Conservation (phyloP, 2,329 filamentous ascomycete genomes). For the Huntiella abstrusa region DNA sequence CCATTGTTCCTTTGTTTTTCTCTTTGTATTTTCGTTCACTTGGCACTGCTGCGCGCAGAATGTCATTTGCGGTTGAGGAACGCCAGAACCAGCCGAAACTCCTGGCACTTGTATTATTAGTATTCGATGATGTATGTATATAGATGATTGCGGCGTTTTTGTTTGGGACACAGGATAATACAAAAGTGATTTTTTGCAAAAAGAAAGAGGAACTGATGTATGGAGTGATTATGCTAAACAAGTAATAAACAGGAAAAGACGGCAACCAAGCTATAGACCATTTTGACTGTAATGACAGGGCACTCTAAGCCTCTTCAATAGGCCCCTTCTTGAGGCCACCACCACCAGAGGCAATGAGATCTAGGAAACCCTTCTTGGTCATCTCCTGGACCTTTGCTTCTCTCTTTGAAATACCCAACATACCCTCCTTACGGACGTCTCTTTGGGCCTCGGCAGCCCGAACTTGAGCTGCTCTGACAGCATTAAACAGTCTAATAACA, state of each 20-base stretch:
- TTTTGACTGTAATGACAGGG: too few relatives aligned
- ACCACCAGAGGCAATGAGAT: constrained; percentile 56
- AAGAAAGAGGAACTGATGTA: too few relatives aligned
- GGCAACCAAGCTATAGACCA: too few relatives aligned
- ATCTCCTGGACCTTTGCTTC: constrained; percentile 88
- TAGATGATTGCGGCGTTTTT: constrained; percentile 6
- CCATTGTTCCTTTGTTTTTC: too few relatives aligned
- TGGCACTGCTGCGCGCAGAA: not conserved
- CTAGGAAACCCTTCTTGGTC: constrained; percentile 90
- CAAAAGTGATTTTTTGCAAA: too few relatives aligned
- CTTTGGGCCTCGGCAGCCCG: constrained; percentile 63
- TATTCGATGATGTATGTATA: constrained; percentile 1
- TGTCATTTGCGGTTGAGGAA: not conserved
- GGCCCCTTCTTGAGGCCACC: constrained; percentile 39
- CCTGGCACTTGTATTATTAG: constrained; percentile 10
- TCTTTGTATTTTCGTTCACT: too few relatives aligned
- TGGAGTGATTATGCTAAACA: too few relatives aligned
- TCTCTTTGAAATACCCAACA: constrained; percentile 60
- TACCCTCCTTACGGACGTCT: constrained; percentile 47
- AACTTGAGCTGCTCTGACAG: constrained; percentile 79
- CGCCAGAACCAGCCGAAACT: not conserved
- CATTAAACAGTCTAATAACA: constrained; percentile 93
- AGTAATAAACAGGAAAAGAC: too few relatives aligned
- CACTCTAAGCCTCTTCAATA: constrained; percentile 30
- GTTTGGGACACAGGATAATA: not conserved